Conservation (phyloP, 23 red algal species). For the Agarophyton chilense region DNA sequence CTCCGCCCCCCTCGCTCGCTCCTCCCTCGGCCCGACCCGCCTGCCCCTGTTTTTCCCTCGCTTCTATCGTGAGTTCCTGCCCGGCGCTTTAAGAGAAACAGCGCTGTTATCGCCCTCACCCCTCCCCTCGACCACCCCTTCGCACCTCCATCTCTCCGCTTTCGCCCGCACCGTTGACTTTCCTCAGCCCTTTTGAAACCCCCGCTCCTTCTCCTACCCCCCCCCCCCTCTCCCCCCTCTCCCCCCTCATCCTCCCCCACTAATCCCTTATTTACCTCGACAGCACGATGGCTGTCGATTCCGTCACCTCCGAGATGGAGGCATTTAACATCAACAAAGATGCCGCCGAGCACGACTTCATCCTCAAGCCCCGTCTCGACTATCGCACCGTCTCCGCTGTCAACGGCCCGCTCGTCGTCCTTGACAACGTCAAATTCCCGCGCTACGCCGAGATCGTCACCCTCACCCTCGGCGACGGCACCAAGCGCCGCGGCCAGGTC, state of each 20-base stretch:
- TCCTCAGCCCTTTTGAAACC: no score
- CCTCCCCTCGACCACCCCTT: neutral
- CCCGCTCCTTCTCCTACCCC: neutral
- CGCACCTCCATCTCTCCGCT: neutral
- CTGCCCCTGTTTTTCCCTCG: neutral
- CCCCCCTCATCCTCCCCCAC: no score
- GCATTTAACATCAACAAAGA: conserved; percentile 54
- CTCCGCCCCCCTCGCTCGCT: neutral
- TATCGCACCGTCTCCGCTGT: conserved; percentile 95
- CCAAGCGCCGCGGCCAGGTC: conserved; percentile 92
- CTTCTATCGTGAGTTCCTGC: no score
- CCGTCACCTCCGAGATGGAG: conserved; percentile 49
- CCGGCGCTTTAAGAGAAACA: conserved; percentile 1
- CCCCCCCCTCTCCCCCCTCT: neutral
- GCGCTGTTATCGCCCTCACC: neutral
- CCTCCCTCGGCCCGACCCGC: neutral
- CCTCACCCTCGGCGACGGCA: conserved; percentile 91
- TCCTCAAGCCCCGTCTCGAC: conserved; percentile 88
- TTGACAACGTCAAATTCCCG: conserved; percentile 93
- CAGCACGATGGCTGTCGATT: neutral
- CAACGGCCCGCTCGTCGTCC: conserved; percentile 94
- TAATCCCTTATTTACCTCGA: no score
- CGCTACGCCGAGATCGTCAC: conserved; percentile 96
- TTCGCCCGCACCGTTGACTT: no score
- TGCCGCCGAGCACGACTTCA: conserved; percentile 62